These are phyloP conservation scores for Kodamaea sp. DNA, from an alignment of 1,139 yeast species.

Conservation along the genomic window DNA sequence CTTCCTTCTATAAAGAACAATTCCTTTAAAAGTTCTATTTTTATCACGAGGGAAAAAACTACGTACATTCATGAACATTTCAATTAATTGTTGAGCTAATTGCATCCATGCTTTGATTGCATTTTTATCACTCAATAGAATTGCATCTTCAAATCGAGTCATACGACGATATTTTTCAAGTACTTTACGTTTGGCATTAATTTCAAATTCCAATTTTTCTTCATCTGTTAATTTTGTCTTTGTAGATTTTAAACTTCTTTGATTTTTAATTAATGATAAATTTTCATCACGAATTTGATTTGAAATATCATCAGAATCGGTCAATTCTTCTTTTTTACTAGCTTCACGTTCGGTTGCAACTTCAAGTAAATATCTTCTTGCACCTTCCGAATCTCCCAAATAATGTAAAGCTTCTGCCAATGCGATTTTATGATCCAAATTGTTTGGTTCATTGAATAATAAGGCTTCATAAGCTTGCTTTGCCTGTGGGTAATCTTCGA, in stretches of 20 bases:
- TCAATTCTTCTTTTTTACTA: constrained; percentile 12
- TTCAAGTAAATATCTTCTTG: constrained; percentile 54
- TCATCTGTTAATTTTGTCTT: constrained; percentile 46
- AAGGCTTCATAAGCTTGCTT: constrained; percentile 59
- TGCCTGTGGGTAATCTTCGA: constrained; percentile 69
- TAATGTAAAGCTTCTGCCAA: constrained; percentile 79
- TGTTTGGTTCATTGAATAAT: constrained; percentile 54
- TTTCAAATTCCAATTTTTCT: constrained; percentile 56
- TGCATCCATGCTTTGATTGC: constrained; percentile 82
- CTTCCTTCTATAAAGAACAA: constrained; percentile 57
- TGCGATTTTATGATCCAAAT: constrained; percentile 70
- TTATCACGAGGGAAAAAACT: constrained; percentile 77
- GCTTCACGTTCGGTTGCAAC: constrained; percentile 33
- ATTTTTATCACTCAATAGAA: constrained; percentile 51
- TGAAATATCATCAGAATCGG: constrained; percentile 11
- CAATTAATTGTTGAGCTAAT: constrained; percentile 76
- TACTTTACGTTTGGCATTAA: constrained; percentile 57
- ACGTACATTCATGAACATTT: constrained; percentile 72
- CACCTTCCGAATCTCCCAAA: constrained; percentile 62
- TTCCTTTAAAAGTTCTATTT: constrained; percentile 65
- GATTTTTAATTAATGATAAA: constrained; percentile 24
- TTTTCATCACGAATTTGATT: constrained; percentile 10
- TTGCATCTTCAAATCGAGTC: constrained; percentile 52
- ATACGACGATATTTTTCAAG: constrained; percentile 63
- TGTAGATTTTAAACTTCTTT: constrained; percentile 15